These are phyloP conservation scores for Psilocybe subaeruginosa DNA, from an alignment of 768 basidiomycete species.

Conservation along the genomic window DNA sequence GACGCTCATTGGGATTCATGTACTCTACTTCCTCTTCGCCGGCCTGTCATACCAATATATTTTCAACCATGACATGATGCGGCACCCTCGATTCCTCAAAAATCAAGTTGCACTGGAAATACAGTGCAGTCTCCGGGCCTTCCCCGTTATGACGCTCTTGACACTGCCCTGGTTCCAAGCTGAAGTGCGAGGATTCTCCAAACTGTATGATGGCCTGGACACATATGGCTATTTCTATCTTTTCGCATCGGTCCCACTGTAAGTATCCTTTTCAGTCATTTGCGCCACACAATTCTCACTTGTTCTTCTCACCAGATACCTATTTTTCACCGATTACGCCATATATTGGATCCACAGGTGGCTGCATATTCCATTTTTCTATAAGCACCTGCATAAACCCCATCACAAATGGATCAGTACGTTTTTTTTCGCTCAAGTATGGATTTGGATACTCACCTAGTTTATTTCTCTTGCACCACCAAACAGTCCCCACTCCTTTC, in stretches of 20 bases:
- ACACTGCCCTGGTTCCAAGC: slow-evolving; percentile 95
- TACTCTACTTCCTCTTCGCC: slow-evolving; percentile 92
- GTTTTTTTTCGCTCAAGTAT: slow-evolving; percentile 32
- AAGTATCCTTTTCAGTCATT: slow-evolving; percentile 29
- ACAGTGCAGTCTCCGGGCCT: slow-evolving; percentile 66
- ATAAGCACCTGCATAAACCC: slow-evolving; percentile 94
- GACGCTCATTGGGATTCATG: slow-evolving; percentile 79
- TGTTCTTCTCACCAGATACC: slow-evolving; percentile 25
- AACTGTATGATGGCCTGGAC: slow-evolving; percentile 75
- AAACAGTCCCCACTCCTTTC: slow-evolving; percentile 91
- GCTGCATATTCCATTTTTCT: slow-evolving; percentile 83
- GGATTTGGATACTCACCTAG: neutral
- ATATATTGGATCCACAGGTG: slow-evolving; percentile 98
- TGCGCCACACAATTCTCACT: slow-evolving; percentile 10
- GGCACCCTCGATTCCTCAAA: slow-evolving; percentile 90
- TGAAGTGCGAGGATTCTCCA: slow-evolving; percentile 86
- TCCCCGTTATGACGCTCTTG: slow-evolving; percentile 80
- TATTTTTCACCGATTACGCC: slow-evolving; percentile 74
- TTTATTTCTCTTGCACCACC: slow-evolving; percentile 4
- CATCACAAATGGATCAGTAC: slow-evolving; percentile 98
- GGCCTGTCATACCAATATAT: slow-evolving; percentile 79
- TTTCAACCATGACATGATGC: slow-evolving; percentile 96
- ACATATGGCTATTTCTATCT: slow-evolving; percentile 83
- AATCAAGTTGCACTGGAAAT: slow-evolving; percentile 89
- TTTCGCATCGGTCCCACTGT: slow-evolving; percentile 70